Conservation (phyloP, 495 filamentous ascomycete genomes). For the Aspergillus sclerotiicarbonarius region DNA sequence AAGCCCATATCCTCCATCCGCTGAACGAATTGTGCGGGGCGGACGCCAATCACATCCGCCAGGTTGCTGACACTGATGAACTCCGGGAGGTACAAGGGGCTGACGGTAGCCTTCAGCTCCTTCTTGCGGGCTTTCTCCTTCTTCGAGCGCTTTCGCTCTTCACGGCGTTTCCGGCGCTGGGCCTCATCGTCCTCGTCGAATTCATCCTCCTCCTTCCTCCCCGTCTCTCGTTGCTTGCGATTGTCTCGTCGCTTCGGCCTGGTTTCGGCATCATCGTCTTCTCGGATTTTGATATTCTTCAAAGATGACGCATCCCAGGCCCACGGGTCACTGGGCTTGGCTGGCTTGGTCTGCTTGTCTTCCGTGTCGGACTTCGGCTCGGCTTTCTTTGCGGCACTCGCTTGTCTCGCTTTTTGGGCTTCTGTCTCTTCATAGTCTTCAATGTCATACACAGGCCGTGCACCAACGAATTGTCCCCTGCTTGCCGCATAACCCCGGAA, state of each 20-base stretch:
- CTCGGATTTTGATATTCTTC: constrained; percentile 20
- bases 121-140: constrained; percentile 44
- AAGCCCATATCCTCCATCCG: constrained; percentile 78
- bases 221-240: constrained; percentile 22
- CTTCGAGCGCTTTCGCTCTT: constrained; percentile 46
- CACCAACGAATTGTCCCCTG: not conserved
- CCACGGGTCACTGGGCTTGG: constrained; percentile 26
- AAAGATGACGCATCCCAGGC: constrained; percentile 37
- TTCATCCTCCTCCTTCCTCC: constrained; percentile 34
- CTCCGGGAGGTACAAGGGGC: constrained; percentile 78
- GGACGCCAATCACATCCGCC: constrained; percentile 71
- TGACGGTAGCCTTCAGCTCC: constrained; percentile 39
- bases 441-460: not conserved
- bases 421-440: constrained; percentile 6
- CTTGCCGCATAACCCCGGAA: constrained; percentile 1
- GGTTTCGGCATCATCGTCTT: constrained; percentile 21
- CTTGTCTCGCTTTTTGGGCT: not conserved
- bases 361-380: not conserved
- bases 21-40: constrained; percentile 65
- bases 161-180: constrained; percentile 22
- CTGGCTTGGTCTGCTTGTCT: constrained; percentile 4
- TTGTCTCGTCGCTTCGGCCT: constrained; percentile 25
- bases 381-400: not conserved
- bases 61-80: constrained; percentile 86
- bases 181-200: constrained; percentile 32